phyloP scores from a whole-genome alignment of 768 basidiomycete genomes.

The Cystoderma amianthinum region DNA sequence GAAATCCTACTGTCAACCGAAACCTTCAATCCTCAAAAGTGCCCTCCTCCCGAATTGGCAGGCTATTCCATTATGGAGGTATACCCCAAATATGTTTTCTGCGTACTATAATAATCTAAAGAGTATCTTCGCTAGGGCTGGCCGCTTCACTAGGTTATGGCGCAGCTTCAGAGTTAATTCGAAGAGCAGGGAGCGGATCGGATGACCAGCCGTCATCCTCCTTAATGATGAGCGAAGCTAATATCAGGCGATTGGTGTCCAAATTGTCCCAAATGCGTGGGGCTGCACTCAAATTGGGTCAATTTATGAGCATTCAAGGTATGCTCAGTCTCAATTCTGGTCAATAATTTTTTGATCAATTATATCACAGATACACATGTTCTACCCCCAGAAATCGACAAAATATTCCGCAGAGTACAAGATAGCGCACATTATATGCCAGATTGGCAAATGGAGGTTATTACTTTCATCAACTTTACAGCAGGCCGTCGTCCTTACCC shows the following conservation, averaged over 20 bases:
- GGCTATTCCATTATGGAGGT: constrained; percentile 95
- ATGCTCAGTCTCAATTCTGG: constrained; percentile 1
- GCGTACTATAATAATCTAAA: background rate
- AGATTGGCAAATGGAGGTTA: constrained; percentile 94
- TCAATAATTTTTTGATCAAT: background rate
- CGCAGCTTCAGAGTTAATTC: constrained; percentile 80
- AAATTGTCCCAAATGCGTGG: constrained; percentile 96
- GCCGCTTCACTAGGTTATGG: constrained; percentile 87
- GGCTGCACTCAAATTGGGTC: constrained; percentile 93
- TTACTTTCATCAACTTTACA: constrained; percentile 6
- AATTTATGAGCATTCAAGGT: constrained; percentile 97
- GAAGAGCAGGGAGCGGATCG: constrained; percentile 47
- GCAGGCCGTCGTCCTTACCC: constrained; percentile 1
- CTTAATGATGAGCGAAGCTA: constrained; percentile 89
- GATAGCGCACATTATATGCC: constrained; percentile 99
- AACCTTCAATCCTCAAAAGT: too few relatives aligned
- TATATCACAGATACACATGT: constrained; percentile 68
- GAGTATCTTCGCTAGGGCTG: too few relatives aligned
- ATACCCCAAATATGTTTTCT: too few relatives aligned
- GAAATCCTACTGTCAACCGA: too few relatives aligned
- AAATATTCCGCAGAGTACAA: constrained; percentile 86
- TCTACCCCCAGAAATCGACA: constrained; percentile 81
- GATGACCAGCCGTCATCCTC: constrained; percentile 37
- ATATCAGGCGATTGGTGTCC: constrained; percentile 81
- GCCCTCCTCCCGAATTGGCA: constrained; percentile 82